Base-by-base conservation (phyloP, 257 asterid species). In the Plantago major region DNA sequence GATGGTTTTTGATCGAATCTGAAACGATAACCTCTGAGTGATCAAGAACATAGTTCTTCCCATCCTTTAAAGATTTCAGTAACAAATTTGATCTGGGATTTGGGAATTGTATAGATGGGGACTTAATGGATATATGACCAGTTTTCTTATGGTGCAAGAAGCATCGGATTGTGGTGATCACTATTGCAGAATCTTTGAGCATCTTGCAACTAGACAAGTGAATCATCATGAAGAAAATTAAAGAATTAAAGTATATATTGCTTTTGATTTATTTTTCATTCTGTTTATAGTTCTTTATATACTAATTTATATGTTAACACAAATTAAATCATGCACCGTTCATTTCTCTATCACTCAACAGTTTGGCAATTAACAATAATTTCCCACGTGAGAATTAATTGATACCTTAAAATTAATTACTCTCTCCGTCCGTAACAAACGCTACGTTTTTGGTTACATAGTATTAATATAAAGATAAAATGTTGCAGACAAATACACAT, bases 61-160 rank as follows among this genome's bases (percentile, higher is more conserved):
- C 40, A 33, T 33, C 40, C 40, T 33, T 33, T 2, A 7, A 63
- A 19, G 74, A 43, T 30, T 60, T 79, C 18, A 49, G 58, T 3
- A 46, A 18, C 60, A 65, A 60, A 30, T 58, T 48, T 28, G 58
- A 22, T 44, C 69, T 66, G 44, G 58, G 33, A 61, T 44, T 8
- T 55, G 54, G 44, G 62, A 42, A 64, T 45, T 9, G 46, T 46
- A 57, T 42, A 66, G 58, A 1, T 45, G 68, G 62, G 26, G 78
- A 73, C 66, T 66, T 63, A 48, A 72, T 42, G 68, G 78, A 63
- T 67, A 77, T 49, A 67, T 60, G 76, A 38, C 72, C 44, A 19
- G 64, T 60, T 67, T 72, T 85, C 38, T 71, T 69, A 56, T 40
- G 52, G 59, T 74, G 55, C 45, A 75, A 73, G 71, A 71, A 57